phyloP scores from a whole-genome alignment of 805 yeast species.

The Sugiyamaella qingdaonensis region DNA sequence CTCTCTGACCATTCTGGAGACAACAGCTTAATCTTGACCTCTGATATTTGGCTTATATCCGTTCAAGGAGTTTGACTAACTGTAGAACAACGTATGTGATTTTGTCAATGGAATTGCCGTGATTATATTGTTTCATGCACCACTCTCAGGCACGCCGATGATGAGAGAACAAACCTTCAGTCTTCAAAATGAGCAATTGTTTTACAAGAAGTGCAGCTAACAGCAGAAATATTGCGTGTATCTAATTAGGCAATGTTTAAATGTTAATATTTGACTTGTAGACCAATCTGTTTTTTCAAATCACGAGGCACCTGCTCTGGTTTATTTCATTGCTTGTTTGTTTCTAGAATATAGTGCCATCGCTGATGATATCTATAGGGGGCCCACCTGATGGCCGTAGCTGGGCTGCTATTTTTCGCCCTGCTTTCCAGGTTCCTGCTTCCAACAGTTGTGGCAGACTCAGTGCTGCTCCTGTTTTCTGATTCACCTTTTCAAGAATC shows the following conservation, averaged over 20 bases:
- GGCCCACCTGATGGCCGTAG: conserved; percentile 53
- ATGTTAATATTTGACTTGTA: too few species aligned
- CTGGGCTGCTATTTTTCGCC: conserved; percentile 54
- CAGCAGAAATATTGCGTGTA: neutral
- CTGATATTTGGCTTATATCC: conserved; percentile 17
- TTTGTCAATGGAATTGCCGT: conserved; percentile 17
- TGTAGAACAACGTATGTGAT: neutral
- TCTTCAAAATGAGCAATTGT: conserved; percentile 33
- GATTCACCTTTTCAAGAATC: conserved; percentile 49
- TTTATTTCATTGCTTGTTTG: neutral
- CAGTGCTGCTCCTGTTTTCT: conserved; percentile 36
- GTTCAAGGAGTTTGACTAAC: neutral
- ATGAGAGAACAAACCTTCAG: conserved; percentile 32
- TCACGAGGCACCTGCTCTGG: too few species aligned
- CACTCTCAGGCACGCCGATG: conserved; percentile 25
- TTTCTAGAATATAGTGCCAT: conserved; percentile 57
- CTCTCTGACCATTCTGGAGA: conserved; percentile 36
- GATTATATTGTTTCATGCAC: conserved; percentile 31
- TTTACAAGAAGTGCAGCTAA: neutral
- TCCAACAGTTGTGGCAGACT: conserved; percentile 57
- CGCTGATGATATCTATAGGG: conserved; percentile 58
- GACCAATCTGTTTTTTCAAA: too few species aligned
- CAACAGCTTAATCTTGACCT: conserved; percentile 20
- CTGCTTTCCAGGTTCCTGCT: conserved; percentile 68
- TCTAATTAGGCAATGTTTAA: too few species aligned